These are phyloP conservation scores for Ustilago vetiveriae DNA, from an alignment of 1,284 basidiomycete species.

Conservation along the genomic window DNA sequence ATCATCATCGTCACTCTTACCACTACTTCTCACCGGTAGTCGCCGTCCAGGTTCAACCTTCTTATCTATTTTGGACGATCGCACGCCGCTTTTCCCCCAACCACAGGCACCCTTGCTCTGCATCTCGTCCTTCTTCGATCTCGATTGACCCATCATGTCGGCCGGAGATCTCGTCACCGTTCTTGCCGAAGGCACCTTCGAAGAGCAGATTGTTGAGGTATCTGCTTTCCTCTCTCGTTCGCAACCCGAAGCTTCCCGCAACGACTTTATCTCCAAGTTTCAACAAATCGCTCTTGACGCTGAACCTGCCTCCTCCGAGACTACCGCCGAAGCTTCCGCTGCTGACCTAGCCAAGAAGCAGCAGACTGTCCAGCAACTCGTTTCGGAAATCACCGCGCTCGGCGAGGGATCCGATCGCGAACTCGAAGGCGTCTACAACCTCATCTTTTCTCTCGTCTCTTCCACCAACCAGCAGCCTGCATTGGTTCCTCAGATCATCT, in stretches of 20 bases:
- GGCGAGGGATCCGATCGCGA: constrained; percentile 63
- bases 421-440: constrained; percentile 64
- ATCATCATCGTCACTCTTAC: neutral
- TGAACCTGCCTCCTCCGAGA: constrained; percentile 24
- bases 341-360: constrained; percentile 36
- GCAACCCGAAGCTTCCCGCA: constrained; percentile 53
- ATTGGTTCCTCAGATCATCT: constrained; percentile 39
- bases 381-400: constrained; percentile 45
- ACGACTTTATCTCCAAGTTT: constrained; percentile 54
- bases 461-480: constrained; percentile 9
- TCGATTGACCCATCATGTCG: constrained; percentile 38
- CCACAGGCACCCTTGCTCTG: neutral
- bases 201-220: constrained; percentile 60
- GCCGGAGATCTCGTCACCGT: constrained; percentile 60
- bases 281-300: constrained; percentile 48
- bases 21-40: constrained; percentile 9
- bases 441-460: constrained; percentile 55
- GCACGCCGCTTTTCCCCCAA: too few relatives aligned
- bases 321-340: neutral
- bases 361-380: constrained; percentile 44
- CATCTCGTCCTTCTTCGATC: too few relatives aligned
- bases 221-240: constrained; percentile 58
- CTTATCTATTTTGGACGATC: too few relatives aligned
- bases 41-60: constrained; percentile 2
- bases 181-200: constrained; percentile 61